phyloP scores from a whole-genome alignment of 176 grass and related monocot species.

The Melocanna baccifera region DNA sequence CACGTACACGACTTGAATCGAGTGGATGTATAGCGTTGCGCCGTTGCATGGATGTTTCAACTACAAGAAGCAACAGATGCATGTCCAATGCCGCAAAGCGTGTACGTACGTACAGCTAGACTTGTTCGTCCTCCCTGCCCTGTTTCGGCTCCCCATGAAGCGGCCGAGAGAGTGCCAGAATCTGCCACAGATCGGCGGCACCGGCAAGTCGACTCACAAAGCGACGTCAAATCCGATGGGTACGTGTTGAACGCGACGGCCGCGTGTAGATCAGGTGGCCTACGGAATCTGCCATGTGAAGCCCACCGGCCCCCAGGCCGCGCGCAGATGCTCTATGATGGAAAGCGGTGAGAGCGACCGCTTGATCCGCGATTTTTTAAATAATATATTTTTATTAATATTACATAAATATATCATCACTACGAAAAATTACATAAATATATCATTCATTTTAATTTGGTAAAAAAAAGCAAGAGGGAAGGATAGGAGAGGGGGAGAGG shows the following conservation, averaged over 20 bases:
- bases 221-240: background rate
- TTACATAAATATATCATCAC: too few relatives aligned
- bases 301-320: background rate
- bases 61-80: background rate
- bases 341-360: background rate
- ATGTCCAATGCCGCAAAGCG: too few relatives aligned
- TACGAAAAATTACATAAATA: too few relatives aligned
- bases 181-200: background rate
- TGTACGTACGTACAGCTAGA: background rate
- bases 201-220: background rate
- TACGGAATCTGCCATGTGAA: constrained; percentile 29
- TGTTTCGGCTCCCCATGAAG: background rate
- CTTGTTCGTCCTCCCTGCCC: background rate
- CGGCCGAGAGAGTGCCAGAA: background rate
- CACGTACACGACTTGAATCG: background rate
- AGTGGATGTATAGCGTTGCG: background rate
- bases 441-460: too few relatives aligned
- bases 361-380: background rate
- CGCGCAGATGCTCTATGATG: background rate
- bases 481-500: too few relatives aligned
- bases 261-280: background rate
- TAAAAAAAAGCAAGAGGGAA: too few relatives aligned
- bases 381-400: too few relatives aligned
- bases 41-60: background rate
- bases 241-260: background rate